Base-by-base conservation (phyloP, 768 basidiomycete species). In the Melanogaster broomeanus region DNA sequence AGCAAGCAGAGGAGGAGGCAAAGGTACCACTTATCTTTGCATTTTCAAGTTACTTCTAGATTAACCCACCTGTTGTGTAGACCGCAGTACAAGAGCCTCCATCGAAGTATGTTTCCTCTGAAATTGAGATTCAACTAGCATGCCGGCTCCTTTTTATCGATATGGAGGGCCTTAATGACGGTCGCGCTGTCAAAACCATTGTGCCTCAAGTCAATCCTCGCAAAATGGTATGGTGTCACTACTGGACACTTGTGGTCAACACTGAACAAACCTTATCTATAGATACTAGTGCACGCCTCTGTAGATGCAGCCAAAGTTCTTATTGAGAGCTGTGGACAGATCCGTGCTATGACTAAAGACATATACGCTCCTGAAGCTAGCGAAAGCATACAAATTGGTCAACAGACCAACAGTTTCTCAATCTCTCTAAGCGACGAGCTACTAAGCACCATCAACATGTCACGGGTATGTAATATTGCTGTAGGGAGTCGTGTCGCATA, bases 81-180 rank as follows among this genome's bases (percentile, higher is more conserved):
- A 83, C 87, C 77, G 80, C 77, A 22, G 79, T 84, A 5, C 81
- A 80, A 50, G 97, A 98, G 68, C 84, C 90, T 2, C 97, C 97
- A 15, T 95, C 89, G 31, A 98, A 98, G 68, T 98, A 85, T 60
- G 78, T 97, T 41, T 80, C 84, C 1, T 85, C 87, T 38, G 77
- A 82, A 22, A 75, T 89, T 6, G 85, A 88, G 51, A 81, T 98
- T 22, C 86, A 93, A 51, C 65, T 98, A 30, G 83, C 88, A 27
- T 97, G 96, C 60, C 84, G 88, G 5, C 72, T 98, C 25, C 81
- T 94, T 41, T 98, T 90, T 61, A 84, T 98, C 41, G 96, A 99
- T 63, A 85, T 98, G 82, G 97, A 98, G 63, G 97, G 97, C 27
- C 73, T 96, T 47, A 95, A 95, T 61, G 97, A 99, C 61, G 96